Conservation (phyloP, 2,329 filamentous ascomycete genomes). For the Colletotrichum simmondsii region DNA sequence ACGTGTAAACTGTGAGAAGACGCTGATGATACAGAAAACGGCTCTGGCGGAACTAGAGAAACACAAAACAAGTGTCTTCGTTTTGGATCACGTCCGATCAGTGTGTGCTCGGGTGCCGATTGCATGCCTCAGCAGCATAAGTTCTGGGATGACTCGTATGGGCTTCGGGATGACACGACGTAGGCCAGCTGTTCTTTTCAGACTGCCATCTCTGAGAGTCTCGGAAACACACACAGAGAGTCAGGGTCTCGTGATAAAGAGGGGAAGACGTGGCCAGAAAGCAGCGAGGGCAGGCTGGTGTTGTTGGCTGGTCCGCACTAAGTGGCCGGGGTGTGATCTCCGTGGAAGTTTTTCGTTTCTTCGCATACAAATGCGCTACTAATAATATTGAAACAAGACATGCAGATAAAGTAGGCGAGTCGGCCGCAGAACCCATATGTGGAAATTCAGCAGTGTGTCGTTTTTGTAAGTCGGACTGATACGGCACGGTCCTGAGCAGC, state of each 20-base stretch:
- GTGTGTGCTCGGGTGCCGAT: not conserved
- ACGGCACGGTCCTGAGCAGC: not conserved
- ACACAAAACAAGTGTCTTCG: conserved; percentile 21
- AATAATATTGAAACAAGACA: conserved; percentile 16
- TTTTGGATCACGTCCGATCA: conserved; percentile 27
- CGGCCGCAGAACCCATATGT: not conserved
- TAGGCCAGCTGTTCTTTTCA: conserved; percentile 28
- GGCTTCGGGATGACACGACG: conserved; percentile 25
- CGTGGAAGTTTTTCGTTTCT: conserved; percentile 23
- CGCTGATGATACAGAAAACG: conserved; percentile 11
- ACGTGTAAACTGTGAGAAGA: not conserved
- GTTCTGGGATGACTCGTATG: conserved; percentile 20
- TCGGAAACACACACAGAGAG: conserved; percentile 1
- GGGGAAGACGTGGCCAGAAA: not conserved
- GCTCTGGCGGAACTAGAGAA: conserved; percentile 10
- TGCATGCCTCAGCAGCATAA: not conserved
- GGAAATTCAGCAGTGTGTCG: not conserved
- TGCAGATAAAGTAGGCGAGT: not conserved
- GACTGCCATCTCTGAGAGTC: not conserved
- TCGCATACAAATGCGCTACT: not conserved
- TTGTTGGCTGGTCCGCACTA: not conserved
- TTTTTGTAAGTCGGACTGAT: not conserved
- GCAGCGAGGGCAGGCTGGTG: not conserved
- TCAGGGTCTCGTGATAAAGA: not conserved
- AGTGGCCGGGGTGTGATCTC: not conserved